Evolutionary conservation across 495 filamentous ascomycete genomes (phyloP).

Genomic region (Aspergillus homomorphus): DNA sequence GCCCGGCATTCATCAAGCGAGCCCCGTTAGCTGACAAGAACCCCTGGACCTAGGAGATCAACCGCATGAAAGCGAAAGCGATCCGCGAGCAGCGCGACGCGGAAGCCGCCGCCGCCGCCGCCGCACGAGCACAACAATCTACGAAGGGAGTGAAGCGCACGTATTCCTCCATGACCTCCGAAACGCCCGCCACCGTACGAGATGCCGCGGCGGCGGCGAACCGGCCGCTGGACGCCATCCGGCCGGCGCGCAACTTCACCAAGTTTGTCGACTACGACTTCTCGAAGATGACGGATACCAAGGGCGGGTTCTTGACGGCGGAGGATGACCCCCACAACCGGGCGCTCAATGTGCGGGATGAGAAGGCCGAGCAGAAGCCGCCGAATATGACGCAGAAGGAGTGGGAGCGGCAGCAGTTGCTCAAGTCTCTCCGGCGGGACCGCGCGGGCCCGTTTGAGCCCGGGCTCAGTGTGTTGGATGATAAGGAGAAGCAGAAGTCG

Average conservation of each 20-base stretch:
- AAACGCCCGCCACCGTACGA: slow-evolving; percentile 60
- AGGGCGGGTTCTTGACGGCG: slow-evolving; percentile 83
- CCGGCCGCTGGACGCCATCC: slow-evolving; percentile 56
- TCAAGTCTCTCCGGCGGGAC: slow-evolving; percentile 63
- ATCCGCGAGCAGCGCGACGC: slow-evolving; percentile 68
- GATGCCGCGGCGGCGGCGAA: slow-evolving; percentile 54
- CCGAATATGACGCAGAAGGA: slow-evolving; percentile 87
- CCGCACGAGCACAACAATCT: slow-evolving; percentile 23
- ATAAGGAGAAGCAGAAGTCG: slow-evolving; percentile 59
- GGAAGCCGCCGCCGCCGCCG: slow-evolving; percentile 38
- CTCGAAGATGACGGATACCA: slow-evolving; percentile 95
- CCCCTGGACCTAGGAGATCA: slow-evolving; percentile 65
- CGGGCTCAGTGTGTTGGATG: slow-evolving; percentile 65
- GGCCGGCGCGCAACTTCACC: slow-evolving; percentile 74
- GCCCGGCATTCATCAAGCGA: neutral
- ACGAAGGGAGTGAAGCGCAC: slow-evolving; percentile 56
- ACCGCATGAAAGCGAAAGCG: slow-evolving; percentile 88
- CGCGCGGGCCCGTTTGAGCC: slow-evolving; percentile 86
- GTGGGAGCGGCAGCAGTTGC: slow-evolving; percentile 80
- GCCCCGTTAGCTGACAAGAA: slow-evolving; percentile 10
- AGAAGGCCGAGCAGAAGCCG: slow-evolving; percentile 64
- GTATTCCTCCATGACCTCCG: slow-evolving; percentile 58
- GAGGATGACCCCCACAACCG: slow-evolving; percentile 91
- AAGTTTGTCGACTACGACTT: slow-evolving; percentile 98
- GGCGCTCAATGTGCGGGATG: slow-evolving; percentile 57